These are phyloP conservation scores for Tremella yokohamensis DNA, from an alignment of 768 basidiomycete species.

Conservation along the genomic window DNA sequence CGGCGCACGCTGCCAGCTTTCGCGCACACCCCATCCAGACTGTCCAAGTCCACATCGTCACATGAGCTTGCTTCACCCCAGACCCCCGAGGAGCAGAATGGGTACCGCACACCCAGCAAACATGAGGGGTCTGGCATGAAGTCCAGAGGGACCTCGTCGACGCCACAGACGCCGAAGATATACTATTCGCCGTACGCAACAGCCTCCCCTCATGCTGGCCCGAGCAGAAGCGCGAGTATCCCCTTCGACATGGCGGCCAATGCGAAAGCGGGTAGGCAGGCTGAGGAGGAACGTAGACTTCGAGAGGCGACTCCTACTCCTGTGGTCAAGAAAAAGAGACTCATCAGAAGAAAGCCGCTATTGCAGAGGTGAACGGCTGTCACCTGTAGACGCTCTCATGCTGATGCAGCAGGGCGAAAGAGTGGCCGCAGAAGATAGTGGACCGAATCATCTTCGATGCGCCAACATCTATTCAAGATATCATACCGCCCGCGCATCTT, in stretches of 20 bases:
- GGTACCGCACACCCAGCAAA: background rate
- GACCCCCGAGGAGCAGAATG: background rate
- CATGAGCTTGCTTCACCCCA: conserved; percentile 9
- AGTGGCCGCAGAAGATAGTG: conserved; percentile 22
- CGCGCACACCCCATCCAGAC: conserved; percentile 32
- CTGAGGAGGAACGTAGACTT: conserved; percentile 15
- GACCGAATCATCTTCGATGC: conserved; percentile 23
- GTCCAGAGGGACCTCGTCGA: conserved; percentile 7
- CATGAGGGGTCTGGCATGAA: no score
- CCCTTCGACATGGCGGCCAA: conserved; percentile 46
- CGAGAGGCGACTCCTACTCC: conserved; percentile 8
- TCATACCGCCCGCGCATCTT: conserved; percentile 32
- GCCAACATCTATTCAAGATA: conserved; percentile 29
- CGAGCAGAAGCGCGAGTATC: conserved; percentile 39
- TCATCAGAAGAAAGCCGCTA: conserved; percentile 35
- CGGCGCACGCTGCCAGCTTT: conserved; percentile 32
- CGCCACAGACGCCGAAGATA: conserved; percentile 34
- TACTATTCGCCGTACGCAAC: conserved; percentile 40
- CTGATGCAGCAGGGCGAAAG: conserved; percentile 20
- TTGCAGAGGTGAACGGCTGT: conserved; percentile 30
- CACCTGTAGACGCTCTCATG: background rate
- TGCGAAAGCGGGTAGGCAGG: conserved; percentile 24
- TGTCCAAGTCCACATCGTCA: conserved; percentile 30
- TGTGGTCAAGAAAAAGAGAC: conserved; percentile 25
- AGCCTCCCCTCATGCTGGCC: conserved; percentile 30